Evolutionary conservation across 306 rosid species (phyloP).

Genomic region (Trifolium subterraneum): DNA sequence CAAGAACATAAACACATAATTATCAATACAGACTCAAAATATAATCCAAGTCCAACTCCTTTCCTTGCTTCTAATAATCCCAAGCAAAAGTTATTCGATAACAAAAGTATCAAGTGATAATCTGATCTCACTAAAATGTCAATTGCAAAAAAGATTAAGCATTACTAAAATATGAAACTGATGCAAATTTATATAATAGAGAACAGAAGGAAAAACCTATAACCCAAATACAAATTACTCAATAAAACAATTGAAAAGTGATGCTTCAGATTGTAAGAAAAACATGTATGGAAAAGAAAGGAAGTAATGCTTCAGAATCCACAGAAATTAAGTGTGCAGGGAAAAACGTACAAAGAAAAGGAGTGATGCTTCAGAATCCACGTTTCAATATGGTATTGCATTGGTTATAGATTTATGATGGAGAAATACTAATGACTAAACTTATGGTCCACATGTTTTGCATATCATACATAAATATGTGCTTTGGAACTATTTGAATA

Average conservation of each 20-base stretch:
- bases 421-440: conserved; percentile 18
- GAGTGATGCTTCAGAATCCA: neutral
- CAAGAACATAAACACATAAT: neutral
- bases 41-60: neutral
- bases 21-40: neutral
- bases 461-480: neutral
- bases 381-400: neutral
- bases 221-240: neutral
- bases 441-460: neutral
- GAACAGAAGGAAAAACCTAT: neutral
- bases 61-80: neutral
- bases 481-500: neutral
- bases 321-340: neutral
- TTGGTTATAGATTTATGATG: neutral
- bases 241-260: conserved; percentile 12
- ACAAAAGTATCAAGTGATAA: conserved; percentile 1
- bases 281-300: conserved; percentile 6
- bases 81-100: neutral
- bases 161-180: conserved; percentile 9
- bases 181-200: conserved; percentile 15
- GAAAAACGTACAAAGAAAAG: neutral
- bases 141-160: conserved; percentile 20
- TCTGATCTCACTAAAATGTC: neutral
- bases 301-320: conserved; percentile 17
- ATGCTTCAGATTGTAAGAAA: no score